Base-by-base conservation (phyloP, 2,329 filamentous ascomycete genomes). In the Talaromyces sp. region DNA sequence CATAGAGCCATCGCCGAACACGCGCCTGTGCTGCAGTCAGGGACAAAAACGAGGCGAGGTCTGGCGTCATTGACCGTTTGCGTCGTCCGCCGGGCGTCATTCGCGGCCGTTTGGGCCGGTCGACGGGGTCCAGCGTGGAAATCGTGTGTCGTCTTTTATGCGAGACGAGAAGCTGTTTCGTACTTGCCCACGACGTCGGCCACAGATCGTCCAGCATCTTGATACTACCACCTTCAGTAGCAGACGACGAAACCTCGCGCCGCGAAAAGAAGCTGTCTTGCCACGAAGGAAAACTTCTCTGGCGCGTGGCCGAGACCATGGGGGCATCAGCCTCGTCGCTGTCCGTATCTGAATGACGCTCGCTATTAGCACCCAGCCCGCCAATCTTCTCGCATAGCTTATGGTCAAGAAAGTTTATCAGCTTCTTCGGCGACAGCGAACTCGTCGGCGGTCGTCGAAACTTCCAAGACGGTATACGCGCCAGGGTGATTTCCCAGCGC, bases 401-500 rank as follows among this genome's bases (percentile, higher is more conserved):
- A 64, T 75, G 65, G 65, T 79, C 69, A 60, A 76, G 72, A 66
- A 75, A 57, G 63, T 75, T 74, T 66, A 80, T 69, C 65, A 79
- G 65, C 66, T 71, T 63, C 63, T 72, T 67, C 38, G 69, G 62
- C 60, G 75, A 72, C 65, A 75, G 74, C 59, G 71, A 69, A 5
- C 66, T 67, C 31, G 69, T 71, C 1, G 77, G 72, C 19, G 81
- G 77, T 59, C 87, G 85, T 66, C 86, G 84, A 68, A 97, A 92
- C 50, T 92, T 89, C 91, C 93, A 97, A 67, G 87, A 91, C 2
- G 94, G 94, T 19, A 97, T 90, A 60, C 93, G 84, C 56, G 93
- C 92, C 62, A 99, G 78, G 27, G 88, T 84, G 57, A 97, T 88
- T 52, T 90, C 92, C 89, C 91, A 95, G 67, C 83, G 83, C 38